These are phyloP conservation scores for Hyaloscypha finlandica DNA, from an alignment of 495 filamentous ascomycete species.

Conservation along the genomic window DNA sequence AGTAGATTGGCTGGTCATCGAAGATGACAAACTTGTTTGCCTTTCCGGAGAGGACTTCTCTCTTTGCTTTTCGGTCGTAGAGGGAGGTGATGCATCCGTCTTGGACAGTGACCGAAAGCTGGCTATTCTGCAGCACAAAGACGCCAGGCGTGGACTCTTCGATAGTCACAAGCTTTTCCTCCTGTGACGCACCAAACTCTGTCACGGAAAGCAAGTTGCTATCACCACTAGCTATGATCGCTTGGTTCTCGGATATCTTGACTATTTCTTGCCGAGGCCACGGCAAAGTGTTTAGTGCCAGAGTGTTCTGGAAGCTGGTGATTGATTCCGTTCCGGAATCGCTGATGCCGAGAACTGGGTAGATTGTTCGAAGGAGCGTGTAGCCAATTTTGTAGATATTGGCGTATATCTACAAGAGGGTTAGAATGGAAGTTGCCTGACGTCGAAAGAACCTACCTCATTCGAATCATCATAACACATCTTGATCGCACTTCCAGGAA, in stretches of 20 bases:
- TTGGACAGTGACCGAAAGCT: conserved; percentile 58
- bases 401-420: conserved; percentile 54
- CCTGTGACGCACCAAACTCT: conserved; percentile 6
- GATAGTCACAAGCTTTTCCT: conserved; percentile 36
- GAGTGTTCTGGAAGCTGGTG: conserved; percentile 28
- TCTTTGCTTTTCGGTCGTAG: conserved; percentile 55
- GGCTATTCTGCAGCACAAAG: conserved; percentile 61
- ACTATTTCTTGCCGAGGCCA: conserved; percentile 63
- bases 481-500: conserved; percentile 73
- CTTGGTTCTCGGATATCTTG: conserved; percentile 41
- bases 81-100: conserved; percentile 68
- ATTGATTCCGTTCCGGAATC: conserved; percentile 28
- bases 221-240: conserved; percentile 9
- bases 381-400: conserved; percentile 63
- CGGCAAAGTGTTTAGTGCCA: conserved; percentile 64
- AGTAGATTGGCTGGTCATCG: conserved; percentile 97
- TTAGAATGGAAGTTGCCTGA: conserved; percentile 1
- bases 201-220: conserved; percentile 11
- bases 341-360: conserved; percentile 57
- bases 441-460: conserved; percentile 37
- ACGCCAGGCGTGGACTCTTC: conserved; percentile 53
- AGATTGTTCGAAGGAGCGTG: conserved; percentile 55
- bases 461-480: conserved; percentile 79
- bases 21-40: conserved; percentile 86
- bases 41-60: conserved; percentile 65